A percentile compares a stretch with the other conserved stretches of the same genome.
These are phyloP conservation scores for Neospora caninum DNA, from an alignment of 169 alveolate genomes.

Conservation along the genomic window DNA sequence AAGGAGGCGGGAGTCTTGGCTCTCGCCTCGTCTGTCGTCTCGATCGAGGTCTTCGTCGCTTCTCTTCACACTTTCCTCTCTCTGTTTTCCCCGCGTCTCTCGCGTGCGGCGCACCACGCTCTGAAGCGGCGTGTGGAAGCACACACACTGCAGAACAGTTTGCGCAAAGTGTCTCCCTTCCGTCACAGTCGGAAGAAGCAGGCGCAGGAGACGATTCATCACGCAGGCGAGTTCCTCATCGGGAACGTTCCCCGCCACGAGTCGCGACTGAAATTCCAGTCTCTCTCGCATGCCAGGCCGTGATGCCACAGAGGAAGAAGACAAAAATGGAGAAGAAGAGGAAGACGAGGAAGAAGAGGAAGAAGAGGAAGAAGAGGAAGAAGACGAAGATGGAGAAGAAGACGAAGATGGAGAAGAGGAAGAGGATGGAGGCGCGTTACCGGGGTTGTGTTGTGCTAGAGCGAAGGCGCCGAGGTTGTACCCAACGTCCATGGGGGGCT, in stretches of 20 bases:
- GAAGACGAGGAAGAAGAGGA: background rate
- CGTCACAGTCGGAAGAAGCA: background rate
- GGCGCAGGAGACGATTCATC: background rate
- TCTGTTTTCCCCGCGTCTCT: background rate
- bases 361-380: background rate
- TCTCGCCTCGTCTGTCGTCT: no score
- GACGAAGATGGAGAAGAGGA: background rate
- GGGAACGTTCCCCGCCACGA: background rate
- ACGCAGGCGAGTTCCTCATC: background rate
- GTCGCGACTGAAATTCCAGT: background rate
- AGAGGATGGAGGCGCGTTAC: background rate
- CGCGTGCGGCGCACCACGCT: no score
- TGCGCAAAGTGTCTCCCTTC: background rate
- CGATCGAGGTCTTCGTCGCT: no score
- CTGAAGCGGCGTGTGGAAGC: background rate
- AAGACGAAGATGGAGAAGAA: background rate
- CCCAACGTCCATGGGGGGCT: background rate
- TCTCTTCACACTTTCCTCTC: background rate
- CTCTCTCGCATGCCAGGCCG: background rate
- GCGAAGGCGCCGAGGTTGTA: background rate
- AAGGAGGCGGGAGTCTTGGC: background rate
- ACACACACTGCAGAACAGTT: background rate
- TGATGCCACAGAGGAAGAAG: background rate
- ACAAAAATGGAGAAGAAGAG: background rate
- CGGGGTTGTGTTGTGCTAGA: background rate